Evolutionary conservation across 129 eudicot species (phyloP).

Genomic region (Escallonia herrerae): DNA sequence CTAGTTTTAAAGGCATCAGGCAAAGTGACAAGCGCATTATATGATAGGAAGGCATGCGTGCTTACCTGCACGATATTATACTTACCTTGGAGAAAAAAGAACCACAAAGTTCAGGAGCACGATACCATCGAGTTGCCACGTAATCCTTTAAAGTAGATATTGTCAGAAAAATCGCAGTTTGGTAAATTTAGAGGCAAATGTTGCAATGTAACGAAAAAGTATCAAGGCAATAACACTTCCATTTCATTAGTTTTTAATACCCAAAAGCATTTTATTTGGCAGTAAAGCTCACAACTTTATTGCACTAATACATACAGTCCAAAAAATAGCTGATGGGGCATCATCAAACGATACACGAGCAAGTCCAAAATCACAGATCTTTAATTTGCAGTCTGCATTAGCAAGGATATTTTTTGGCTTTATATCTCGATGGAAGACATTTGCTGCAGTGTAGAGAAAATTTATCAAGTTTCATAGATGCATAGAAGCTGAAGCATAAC

Average conservation of each 20-base stretch:
- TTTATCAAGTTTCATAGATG: constrained; percentile 2
- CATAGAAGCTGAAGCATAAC: constrained; percentile 1
- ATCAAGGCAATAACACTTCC: not conserved
- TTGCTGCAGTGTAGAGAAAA: constrained; percentile 35
- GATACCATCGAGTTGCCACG: constrained; percentile 96
- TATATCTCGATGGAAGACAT: constrained; percentile 78
- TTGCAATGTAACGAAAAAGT: not conserved
- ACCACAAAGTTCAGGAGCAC: constrained; percentile 98
- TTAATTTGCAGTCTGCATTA: constrained; percentile 87
- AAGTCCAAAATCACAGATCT: constrained; percentile 91
- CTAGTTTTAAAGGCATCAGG: too few relatives aligned
- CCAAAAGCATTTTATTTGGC: not conserved
- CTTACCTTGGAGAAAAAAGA: constrained; percentile 89
- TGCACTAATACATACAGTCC: constrained; percentile 61
- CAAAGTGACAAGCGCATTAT: too few relatives aligned
- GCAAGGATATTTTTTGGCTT: constrained; percentile 92
- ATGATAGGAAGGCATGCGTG: too few relatives aligned
- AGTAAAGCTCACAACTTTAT: not conserved
- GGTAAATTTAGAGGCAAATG: not conserved
- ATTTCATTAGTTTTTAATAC: too few relatives aligned
- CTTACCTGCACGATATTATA: not conserved
- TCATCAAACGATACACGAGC: constrained; percentile 90
- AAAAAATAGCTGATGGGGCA: constrained; percentile 85
- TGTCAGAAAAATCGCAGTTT: not conserved
- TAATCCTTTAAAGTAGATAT: constrained; percentile 49